Base-by-base conservation (phyloP, 352 stramenopile genomes). In the Phytophthora idaei region DNA sequence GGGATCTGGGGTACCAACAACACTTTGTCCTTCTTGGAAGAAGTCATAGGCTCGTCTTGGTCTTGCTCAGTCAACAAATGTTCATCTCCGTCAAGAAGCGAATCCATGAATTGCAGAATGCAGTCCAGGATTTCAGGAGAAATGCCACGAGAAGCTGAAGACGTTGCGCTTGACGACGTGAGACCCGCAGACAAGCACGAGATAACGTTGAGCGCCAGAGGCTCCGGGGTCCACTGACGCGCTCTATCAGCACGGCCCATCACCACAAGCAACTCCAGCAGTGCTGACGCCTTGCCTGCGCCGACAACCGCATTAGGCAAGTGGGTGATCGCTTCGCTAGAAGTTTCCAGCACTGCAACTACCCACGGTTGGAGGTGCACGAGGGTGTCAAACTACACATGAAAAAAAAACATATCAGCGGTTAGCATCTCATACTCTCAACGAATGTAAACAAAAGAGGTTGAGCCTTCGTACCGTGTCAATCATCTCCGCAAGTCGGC, bases 1-100 rank as follows among this genome's bases (percentile, higher is more conserved):
- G 86, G 76, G 52, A 96, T 90, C 32, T 92, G 83, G 6, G 83
- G 79, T 12, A 95, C 64, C 29, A 96, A 39, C n/a, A 86, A 9
- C 28, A 42, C 25, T 17, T 53, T 68, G 1, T 44, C 37, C 28
- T 70, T 25, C 2, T 39, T 67, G 5, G 41, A 47, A 11, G 48
- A n/a, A 41, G 53, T 58, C 57, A 39, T 57, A 25, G 54, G 41
- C 32, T 77, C 39, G 29, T 76, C 69, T 67, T 83, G 39, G 54
- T 63, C 42, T 10, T 49, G 32, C 12, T 67, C 56, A 37, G 50
- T 48, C 37, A 77, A 41, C 17, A 75, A 7, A 10, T 42, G 36
- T 51, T 89, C 88, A 49, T 95, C 89, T 15, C 82, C 83, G 48
- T 93, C 87, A n/a, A 96, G 60, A 39, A 96, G 61, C 5, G 83